These are phyloP conservation scores for Breviolum minutum DNA, from an alignment of 73 alveolate genomes.

Conservation along the genomic window DNA sequence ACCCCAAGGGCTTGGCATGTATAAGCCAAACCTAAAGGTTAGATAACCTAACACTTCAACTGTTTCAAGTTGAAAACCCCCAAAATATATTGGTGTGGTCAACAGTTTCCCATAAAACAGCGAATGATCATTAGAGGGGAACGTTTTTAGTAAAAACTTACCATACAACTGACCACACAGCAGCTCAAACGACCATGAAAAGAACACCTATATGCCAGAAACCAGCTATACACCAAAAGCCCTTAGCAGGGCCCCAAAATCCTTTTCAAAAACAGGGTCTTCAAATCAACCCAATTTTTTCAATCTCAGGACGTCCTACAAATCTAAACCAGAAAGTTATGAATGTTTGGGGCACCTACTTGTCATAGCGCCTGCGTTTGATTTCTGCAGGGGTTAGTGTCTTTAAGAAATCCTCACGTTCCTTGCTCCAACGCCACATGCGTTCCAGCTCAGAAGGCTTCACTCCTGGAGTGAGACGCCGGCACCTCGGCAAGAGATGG, in stretches of 20 bases:
- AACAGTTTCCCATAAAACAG: too few species aligned
- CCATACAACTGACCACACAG: too few species aligned
- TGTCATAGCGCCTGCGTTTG: background rate
- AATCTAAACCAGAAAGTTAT: background rate
- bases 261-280: too few species aligned
- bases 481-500: too few species aligned
- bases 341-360: background rate
- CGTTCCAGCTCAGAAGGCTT: background rate
- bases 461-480: too few species aligned
- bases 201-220: background rate
- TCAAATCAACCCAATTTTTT: too few species aligned
- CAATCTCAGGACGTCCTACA: background rate
- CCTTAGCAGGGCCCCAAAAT: too few species aligned
- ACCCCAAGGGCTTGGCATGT: too few species aligned
- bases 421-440: background rate
- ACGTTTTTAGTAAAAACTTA: too few species aligned
- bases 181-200: background rate
- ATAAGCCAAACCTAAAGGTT: too few species aligned
- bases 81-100: background rate
- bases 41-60: background rate
- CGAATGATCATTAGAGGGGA: too few species aligned
- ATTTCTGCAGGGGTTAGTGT: background rate
- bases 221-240: too few species aligned
- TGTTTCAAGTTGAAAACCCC: background rate
- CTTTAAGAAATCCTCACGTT: background rate